Base-by-base conservation (phyloP, 2,329 filamentous ascomycete genomes). In the Paracoccidioides lutzii region DNA sequence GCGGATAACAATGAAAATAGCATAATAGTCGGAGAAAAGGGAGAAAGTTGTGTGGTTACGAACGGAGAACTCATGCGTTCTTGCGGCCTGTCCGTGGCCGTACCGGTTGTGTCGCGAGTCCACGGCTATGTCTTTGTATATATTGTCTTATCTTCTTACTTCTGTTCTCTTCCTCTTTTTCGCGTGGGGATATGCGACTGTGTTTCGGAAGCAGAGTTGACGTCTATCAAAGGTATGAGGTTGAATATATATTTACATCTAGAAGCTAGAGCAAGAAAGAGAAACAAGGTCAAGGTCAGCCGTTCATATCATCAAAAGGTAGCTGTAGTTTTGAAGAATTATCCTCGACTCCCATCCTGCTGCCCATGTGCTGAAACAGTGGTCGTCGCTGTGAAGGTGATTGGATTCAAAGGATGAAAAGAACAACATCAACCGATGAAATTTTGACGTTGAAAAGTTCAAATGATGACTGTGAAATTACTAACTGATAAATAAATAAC, bases 1-100 rank as follows among this genome's bases (percentile, higher is more conserved):
- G 64, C 56, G 57, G 68, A 69, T 51, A 59, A 45, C 9, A 58
- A 44, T 42, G 58, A 58, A 42, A 46, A 57, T 33, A 56, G 56
- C 57, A 58, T 53, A n/a, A 40, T 22, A 15, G 53, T 53, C 44
- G 28, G 52, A 58, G 49, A 10, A 22, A 10, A 28, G 49, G 12
- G 32, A 15, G 35, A 45, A 4, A 5, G n/a, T 15, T 8, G 33
- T 49, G 33, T 49, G 32, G 30, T n/a, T 10, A n/a, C n/a, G 33
- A 33, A 22, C n/a, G n/a, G n/a, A 22, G 46, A 49, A 14, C 14
- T 12, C n/a, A 37, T 49, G 14, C 45, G 30, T 14, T 14, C 30
- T 22, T 48, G 30, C 32, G 45, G 45, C 7, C 14, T n/a, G 45
- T 35, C 30, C 30, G 30, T 48, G 30, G 12, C 43, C 43, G 42